These are phyloP conservation scores for Triticum monococcum DNA, from an alignment of 176 grass and related monocot species.

Conservation along the genomic window DNA sequence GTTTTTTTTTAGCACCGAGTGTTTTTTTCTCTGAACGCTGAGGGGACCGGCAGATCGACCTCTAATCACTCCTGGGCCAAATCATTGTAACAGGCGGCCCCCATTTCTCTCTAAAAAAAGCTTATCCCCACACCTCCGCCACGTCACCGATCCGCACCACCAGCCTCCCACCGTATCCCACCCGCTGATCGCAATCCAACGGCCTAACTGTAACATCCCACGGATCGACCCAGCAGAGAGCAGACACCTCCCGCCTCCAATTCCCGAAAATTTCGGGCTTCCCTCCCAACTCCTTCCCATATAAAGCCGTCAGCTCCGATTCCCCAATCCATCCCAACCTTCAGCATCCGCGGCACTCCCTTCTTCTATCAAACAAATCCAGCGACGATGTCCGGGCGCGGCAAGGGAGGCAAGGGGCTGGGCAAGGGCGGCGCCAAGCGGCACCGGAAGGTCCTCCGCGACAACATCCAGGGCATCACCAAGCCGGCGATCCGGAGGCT, in stretches of 20 bases:
- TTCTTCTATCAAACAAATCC: not conserved
- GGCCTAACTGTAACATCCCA: not conserved
- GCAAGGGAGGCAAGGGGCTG: slow-evolving; percentile 90
- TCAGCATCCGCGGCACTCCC: not conserved
- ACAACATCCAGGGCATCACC: slow-evolving; percentile 97
- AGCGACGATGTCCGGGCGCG: slow-evolving; percentile 69
- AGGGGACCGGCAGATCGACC: no score
- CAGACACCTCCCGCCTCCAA: not conserved
- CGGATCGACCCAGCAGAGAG: slow-evolving; percentile 17
- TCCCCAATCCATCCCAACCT: not conserved
- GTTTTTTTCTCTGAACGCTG: no score
- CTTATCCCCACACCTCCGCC: not conserved
- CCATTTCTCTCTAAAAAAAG: no score
- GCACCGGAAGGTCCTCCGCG: slow-evolving; percentile 88
- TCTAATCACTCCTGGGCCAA: no score
- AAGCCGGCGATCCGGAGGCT: slow-evolving; percentile 87
- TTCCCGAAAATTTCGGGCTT: slow-evolving; percentile 17
- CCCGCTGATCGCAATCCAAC: slow-evolving; percentile 33
- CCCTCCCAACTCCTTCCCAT: slow-evolving; percentile 22
- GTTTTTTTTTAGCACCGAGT: no score
- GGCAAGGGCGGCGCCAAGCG: slow-evolving; percentile 93
- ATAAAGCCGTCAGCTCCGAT: not conserved
- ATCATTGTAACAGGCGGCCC: no score
- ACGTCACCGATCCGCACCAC: slow-evolving; percentile 55
- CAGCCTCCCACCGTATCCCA: not conserved